A percentile compares a stretch with the other conserved stretches of the same genome.
These are phyloP conservation scores for Neonectria faginata DNA, from an alignment of 2,329 filamentous ascomycete species.

Conservation along the genomic window DNA sequence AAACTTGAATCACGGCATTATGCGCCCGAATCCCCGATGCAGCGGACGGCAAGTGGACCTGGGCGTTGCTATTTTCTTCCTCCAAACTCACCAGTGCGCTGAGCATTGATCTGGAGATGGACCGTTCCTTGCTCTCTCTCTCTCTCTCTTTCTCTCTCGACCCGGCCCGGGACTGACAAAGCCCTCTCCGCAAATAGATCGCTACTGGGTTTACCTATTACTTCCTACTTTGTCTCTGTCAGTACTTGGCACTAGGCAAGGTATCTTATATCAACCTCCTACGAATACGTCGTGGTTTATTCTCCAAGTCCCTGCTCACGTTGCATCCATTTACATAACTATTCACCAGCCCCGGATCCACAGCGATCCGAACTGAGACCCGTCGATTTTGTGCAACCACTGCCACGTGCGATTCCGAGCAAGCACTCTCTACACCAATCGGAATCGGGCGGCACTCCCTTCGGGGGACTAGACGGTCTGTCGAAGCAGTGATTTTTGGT, in stretches of 20 bases:
- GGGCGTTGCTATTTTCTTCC: conserved; percentile 16
- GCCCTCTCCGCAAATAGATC: conserved; percentile 14
- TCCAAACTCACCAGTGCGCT: conserved; percentile 25
- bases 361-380: conserved; percentile 44
- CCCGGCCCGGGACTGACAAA: conserved; percentile 1
- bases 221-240: conserved; percentile 15
- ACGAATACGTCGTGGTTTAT: not conserved
- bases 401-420: conserved; percentile 41
- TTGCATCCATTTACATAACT: conserved; percentile 6
- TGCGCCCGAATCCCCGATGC: conserved; percentile 20
- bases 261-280: not conserved
- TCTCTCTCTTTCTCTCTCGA: conserved; percentile 8
- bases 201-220: conserved; percentile 9
- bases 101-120: conserved; percentile 30
- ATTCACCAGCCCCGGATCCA: conserved; percentile 13
- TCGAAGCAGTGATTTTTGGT: conserved; percentile 11
- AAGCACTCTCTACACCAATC: conserved; percentile 35
- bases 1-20: conserved; percentile 25
- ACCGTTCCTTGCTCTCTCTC: conserved; percentile 7
- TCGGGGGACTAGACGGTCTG: conserved; percentile 20
- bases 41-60: conserved; percentile 20
- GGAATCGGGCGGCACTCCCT: conserved; percentile 27
- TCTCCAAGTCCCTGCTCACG: not conserved
- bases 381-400: conserved; percentile 39
- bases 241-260: conserved; percentile 7